A percentile compares a stretch with the other conserved stretches of the same genome.
These are phyloP conservation scores for Tremella yokohamensis DNA, from an alignment of 768 basidiomycete species.

Conservation along the genomic window DNA sequence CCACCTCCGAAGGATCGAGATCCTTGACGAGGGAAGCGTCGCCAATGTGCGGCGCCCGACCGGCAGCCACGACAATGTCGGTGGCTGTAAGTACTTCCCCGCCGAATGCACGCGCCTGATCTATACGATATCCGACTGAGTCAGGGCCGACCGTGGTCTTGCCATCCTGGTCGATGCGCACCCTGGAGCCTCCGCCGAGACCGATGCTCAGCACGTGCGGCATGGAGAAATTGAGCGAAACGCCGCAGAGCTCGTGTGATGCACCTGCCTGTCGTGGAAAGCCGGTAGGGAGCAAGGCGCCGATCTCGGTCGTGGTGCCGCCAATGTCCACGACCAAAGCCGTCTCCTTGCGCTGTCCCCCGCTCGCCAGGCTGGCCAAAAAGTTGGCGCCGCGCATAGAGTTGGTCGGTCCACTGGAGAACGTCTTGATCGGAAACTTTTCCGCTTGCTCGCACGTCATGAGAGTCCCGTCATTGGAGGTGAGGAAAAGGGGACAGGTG, in stretches of 20 bases:
- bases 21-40: conserved; percentile 42
- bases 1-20: conserved; percentile 36
- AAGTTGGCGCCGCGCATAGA: conserved; percentile 68
- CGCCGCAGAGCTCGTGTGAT: conserved; percentile 62
- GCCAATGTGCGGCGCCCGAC: conserved; percentile 38
- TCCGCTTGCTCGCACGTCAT: conserved; percentile 54
- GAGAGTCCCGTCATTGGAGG: conserved; percentile 48
- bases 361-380: conserved; percentile 54
- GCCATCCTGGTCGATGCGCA: conserved; percentile 52
- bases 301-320: conserved; percentile 66
- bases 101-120: conserved; percentile 60
- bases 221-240: conserved; percentile 55
- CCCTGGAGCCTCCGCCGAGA: conserved; percentile 63
- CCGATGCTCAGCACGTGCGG: conserved; percentile 56
- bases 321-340: conserved; percentile 61
- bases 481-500: conserved; percentile 54
- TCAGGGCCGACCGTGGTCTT: conserved; percentile 62
- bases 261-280: conserved; percentile 63
- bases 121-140: conserved; percentile 62
- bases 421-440: conserved; percentile 63
- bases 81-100: conserved; percentile 62
- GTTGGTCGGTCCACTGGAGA: conserved; percentile 63
- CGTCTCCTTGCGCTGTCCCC: conserved; percentile 31
- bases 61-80: conserved; percentile 58
- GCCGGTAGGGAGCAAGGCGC: conserved; percentile 62